Evolutionary conservation across 2,329 filamentous ascomycete species (phyloP), one percentile per base, ranked within the genome.

Genomic region (Ophiostoma perfectum): DNA sequence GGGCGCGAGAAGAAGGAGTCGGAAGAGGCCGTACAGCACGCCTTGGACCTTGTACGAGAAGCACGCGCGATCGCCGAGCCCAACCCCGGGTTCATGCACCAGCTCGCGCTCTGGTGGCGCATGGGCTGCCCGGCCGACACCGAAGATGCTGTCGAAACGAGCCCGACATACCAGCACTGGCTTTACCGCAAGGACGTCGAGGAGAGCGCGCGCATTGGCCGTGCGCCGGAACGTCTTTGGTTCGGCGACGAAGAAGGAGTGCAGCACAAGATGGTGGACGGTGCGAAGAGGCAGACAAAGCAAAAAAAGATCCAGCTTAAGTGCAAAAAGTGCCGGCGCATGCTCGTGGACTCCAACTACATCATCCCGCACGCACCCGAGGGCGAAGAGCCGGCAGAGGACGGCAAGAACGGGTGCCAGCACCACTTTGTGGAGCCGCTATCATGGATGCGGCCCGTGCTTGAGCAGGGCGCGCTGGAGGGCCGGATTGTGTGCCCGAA

Each of bases 361-460:
- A 82, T 96, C 67, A 78, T 89, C 63, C 79, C 84, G 1, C 92
- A 96, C 78, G 80, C 73, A 73, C 79, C 62, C 9, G 55, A 68
- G 5, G 65, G 45, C 18, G 8, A 45, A n/a, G 66, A 69, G 36
- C n/a, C 41, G 5, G 14, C n/a, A 65, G 11, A 49, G 27, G n/a
- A 12, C 65, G 41, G 41, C 42, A 64, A 70, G 7, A 62, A n/a
- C 5, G 44, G 74, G 44, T 99, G 95, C 75, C 89, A 90, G 27
- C 94, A 98, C 78, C 86, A 93, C 77, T 98, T 97, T 78, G 79
- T 98, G 72, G 93, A 98, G 75, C 92, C 95, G 0, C 81, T 99
- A 45, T 91, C 91, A 14, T 99, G 95, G 95, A 99, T 99, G 95
- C 88, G 91, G 6, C 81, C 88, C 0, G 88, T 89, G 74, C 86